These are phyloP conservation scores for Vachellia collinsii DNA, from an alignment of 306 rosid species.

Conservation along the genomic window DNA sequence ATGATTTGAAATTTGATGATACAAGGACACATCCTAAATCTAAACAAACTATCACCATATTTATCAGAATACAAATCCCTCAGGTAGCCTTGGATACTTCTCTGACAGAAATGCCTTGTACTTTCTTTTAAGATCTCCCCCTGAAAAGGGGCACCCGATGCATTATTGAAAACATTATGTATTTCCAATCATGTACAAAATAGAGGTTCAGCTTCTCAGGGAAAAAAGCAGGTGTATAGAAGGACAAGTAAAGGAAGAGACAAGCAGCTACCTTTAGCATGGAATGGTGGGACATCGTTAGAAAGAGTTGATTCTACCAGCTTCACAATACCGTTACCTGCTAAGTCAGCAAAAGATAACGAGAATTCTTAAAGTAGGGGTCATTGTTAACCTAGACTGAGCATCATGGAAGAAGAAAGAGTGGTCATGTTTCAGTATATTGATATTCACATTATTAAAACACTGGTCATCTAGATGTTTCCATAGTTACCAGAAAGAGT, in stretches of 20 bases:
- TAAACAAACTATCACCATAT: background rate
- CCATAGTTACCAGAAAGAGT: conserved; percentile 38
- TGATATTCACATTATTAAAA: background rate
- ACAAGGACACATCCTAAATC: background rate
- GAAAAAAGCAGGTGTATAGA: background rate
- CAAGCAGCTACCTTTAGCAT: conserved; percentile 39
- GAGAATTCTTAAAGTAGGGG: background rate
- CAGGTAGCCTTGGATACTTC: conserved; percentile 43
- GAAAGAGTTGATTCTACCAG: conserved; percentile 51
- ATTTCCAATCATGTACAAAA: background rate
- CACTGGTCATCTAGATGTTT: background rate
- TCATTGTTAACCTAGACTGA: background rate
- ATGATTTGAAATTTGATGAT: background rate
- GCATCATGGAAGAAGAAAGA: background rate
- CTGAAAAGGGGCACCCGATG: conserved; percentile 30
- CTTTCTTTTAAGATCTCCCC: conserved; percentile 42
- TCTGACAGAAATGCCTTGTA: conserved; percentile 45
- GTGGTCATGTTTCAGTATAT: background rate
- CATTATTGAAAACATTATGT: background rate
- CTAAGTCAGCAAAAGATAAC: background rate
- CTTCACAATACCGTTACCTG: conserved; percentile 41
- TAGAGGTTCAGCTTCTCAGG: background rate
- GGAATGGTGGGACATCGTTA: conserved; percentile 42
- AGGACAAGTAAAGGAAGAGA: background rate
- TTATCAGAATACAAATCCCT: conserved; percentile 47